phyloP scores from a whole-genome alignment of 805 yeast species.

The Saccharomycopsis fermentans region DNA sequence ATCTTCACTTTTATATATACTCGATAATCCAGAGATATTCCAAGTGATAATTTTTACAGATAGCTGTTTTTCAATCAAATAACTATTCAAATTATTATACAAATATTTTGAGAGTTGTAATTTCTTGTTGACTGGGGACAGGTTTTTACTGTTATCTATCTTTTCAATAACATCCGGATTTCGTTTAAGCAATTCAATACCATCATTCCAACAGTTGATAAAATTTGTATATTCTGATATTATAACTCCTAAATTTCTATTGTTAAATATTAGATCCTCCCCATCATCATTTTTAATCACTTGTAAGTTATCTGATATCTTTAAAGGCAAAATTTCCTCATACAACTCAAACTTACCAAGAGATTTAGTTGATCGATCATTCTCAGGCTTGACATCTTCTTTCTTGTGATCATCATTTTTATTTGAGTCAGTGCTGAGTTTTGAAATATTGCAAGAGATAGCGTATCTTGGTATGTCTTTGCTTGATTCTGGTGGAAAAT shows the following conservation, averaged over 20 bases:
- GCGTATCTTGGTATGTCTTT: slow-evolving; percentile 24
- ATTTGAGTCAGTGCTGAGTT: background rate
- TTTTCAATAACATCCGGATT: background rate
- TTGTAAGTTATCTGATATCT: background rate
- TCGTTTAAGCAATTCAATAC: slow-evolving; percentile 20
- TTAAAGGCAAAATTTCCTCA: background rate
- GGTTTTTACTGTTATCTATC: slow-evolving; percentile 10
- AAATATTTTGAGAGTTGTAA: slow-evolving; percentile 15
- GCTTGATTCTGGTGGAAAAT: slow-evolving; percentile 23
- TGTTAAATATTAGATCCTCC: background rate
- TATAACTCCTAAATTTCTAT: background rate
- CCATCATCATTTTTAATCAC: background rate
- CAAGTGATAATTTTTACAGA: slow-evolving; percentile 28
- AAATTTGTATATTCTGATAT: slow-evolving; percentile 21
- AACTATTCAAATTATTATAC: slow-evolving; percentile 11
- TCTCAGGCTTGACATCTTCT: background rate
- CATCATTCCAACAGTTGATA: slow-evolving; percentile 24
- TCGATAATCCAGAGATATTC: slow-evolving; percentile 29
- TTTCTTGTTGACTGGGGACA: background rate
- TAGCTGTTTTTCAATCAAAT: slow-evolving; percentile 15
- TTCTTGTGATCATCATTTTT: background rate
- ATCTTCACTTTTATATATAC: slow-evolving; percentile 12
- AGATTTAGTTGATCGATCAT: background rate
- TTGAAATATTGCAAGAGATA: slow-evolving; percentile 12
- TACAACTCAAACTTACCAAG: background rate